Conservation (phyloP, 2,329 filamentous ascomycete genomes). For the Hirsutella minnesotensis region DNA sequence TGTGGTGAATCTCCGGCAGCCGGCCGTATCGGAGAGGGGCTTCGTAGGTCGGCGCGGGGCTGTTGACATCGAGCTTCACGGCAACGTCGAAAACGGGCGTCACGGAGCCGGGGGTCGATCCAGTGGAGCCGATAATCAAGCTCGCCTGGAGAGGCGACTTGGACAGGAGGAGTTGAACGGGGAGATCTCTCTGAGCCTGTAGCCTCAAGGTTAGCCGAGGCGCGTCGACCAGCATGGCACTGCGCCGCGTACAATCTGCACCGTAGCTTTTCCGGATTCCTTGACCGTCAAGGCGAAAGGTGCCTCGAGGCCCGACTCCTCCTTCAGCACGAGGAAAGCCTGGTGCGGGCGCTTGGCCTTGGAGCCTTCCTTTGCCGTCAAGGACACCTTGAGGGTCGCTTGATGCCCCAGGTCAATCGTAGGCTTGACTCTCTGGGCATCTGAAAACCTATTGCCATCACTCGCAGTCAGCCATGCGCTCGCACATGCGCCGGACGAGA, state of each 20-base stretch:
- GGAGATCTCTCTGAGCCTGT: conserved; percentile 82
- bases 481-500: neutral
- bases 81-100: conserved; percentile 62
- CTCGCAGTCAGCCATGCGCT: neutral
- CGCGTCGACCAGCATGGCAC: conserved; percentile 14
- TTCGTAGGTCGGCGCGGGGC: conserved; percentile 47
- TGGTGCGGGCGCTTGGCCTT: conserved; percentile 82
- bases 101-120: conserved; percentile 55
- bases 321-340: conserved; percentile 76
- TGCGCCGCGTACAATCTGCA: conserved; percentile 61
- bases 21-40: conserved; percentile 73
- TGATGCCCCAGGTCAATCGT: conserved; percentile 51
- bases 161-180: conserved; percentile 63
- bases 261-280: conserved; percentile 73
- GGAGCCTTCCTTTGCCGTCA: conserved; percentile 72
- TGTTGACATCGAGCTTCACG: conserved; percentile 50
- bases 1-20: conserved; percentile 77
- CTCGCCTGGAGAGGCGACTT: conserved; percentile 62
- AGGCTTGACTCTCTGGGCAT: conserved; percentile 47
- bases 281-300: conserved; percentile 78
- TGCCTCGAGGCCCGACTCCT: conserved; percentile 70
- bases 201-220: neutral
- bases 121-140: conserved; percentile 78
- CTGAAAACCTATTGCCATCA: conserved; percentile 37
- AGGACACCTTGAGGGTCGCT: conserved; percentile 68